These are phyloP conservation scores for Paramecium tetraurelia DNA, from an alignment of 73 alveolate genomes.

Conservation along the genomic window DNA sequence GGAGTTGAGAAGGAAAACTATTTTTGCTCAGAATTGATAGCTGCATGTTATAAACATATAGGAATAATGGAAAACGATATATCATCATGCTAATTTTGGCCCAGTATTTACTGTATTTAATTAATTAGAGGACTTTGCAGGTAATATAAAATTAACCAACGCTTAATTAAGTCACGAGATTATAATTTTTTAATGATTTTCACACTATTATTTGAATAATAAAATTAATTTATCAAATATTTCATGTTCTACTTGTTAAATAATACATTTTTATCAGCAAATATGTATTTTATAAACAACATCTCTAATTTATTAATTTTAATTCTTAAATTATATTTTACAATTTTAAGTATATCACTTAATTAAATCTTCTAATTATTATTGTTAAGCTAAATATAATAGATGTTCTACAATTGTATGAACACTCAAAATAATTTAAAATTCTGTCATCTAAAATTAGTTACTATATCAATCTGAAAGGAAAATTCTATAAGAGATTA, in stretches of 20 bases:
- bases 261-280: too few species aligned
- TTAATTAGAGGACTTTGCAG: conserved; percentile 38
- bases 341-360: too few species aligned
- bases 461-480: neutral
- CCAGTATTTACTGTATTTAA: conserved; percentile 27
- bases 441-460: too few species aligned
- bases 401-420: too few species aligned
- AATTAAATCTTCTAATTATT: too few species aligned
- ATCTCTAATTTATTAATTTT: too few species aligned
- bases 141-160: neutral
- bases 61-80: conserved; percentile 59
- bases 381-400: too few species aligned
- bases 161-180: conserved; percentile 49
- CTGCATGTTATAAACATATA: conserved; percentile 52
- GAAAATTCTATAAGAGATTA: neutral
- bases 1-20: conserved; percentile 42
- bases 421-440: too few species aligned
- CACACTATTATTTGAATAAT: neutral
- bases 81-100: conserved; percentile 62
- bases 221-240: neutral
- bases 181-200: neutral
- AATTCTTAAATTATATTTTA: too few species aligned
- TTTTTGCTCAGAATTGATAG: conserved; percentile 64
- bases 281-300: too few species aligned
- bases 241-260: neutral